A percentile compares a stretch with the other conserved stretches of the same genome.
Evolutionary conservation across 306 rosid genomes (phyloP).

Genomic region (Sechiopsis laciniata): DNA sequence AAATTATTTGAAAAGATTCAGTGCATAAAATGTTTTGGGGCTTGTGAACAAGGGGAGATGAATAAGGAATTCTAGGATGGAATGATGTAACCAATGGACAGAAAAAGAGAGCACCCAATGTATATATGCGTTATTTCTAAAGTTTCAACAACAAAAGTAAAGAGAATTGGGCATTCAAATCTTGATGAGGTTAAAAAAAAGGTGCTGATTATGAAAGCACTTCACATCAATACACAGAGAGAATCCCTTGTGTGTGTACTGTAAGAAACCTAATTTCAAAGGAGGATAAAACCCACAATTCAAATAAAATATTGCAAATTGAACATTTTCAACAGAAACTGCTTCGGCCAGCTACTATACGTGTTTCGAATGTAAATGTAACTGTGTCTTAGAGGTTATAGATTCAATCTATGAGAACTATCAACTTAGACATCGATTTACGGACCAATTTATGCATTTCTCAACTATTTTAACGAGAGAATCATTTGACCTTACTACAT

Average conservation of each 20-base stretch:
- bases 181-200: constrained; percentile 13
- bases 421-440: too few relatives aligned
- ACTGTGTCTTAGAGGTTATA: too few relatives aligned
- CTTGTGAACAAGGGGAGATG: constrained; percentile 15
- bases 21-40: constrained; percentile 17
- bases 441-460: too few relatives aligned
- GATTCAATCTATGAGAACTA: too few relatives aligned
- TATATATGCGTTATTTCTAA: not conserved
- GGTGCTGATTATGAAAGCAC: constrained; percentile 22
- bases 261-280: constrained; percentile 14
- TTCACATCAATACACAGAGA: constrained; percentile 15
- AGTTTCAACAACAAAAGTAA: constrained; percentile 12
- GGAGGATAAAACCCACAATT: not conserved
- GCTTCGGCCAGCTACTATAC: too few relatives aligned
- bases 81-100: constrained; percentile 20
- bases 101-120: not conserved
- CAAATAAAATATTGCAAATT: too few relatives aligned
- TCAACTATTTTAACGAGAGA: too few relatives aligned
- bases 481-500: too few relatives aligned
- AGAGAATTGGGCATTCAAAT: constrained; percentile 4
- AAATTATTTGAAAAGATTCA: constrained; percentile 6
- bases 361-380: too few relatives aligned
- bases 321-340: too few relatives aligned
- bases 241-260: not conserved
- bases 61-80: constrained; percentile 13